Evolutionary conservation across 2,329 filamentous ascomycete genomes (phyloP).

Genomic region (Fusarium sp.): DNA sequence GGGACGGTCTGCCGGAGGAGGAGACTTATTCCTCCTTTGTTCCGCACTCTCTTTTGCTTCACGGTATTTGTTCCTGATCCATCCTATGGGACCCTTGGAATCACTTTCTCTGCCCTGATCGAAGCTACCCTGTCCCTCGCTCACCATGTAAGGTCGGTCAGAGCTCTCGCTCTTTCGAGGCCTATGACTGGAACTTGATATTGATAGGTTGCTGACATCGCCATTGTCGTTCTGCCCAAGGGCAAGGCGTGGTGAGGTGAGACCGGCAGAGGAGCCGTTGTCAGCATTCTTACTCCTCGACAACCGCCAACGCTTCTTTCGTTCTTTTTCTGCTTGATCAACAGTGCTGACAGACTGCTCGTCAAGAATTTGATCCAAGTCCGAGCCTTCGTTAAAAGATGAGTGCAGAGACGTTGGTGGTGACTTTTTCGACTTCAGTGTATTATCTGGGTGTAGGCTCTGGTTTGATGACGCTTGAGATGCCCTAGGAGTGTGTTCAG

Average conservation of each 20-base stretch:
- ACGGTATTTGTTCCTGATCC: conserved; percentile 69
- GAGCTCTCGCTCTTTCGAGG: conserved; percentile 62
- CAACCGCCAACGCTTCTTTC: conserved; percentile 77
- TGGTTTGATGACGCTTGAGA: conserved; percentile 57
- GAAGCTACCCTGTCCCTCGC: conserved; percentile 52
- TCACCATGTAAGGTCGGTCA: conserved; percentile 53
- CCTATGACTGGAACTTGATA: conserved; percentile 68
- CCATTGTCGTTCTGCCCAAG: conserved; percentile 72
- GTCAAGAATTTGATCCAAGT: conserved; percentile 74
- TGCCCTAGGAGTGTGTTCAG: conserved; percentile 58
- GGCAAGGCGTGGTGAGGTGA: conserved; percentile 57
- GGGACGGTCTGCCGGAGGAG: conserved; percentile 56
- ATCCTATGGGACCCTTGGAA: conserved; percentile 62
- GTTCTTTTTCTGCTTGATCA: conserved; percentile 70
- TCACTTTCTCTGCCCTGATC: conserved; percentile 58
- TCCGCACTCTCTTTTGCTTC: conserved; percentile 67
- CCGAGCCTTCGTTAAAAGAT: conserved; percentile 82
- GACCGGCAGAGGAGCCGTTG: conserved; percentile 53
- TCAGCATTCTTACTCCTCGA: conserved; percentile 72
- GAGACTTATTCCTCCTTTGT: conserved; percentile 65
- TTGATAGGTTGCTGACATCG: conserved; percentile 73
- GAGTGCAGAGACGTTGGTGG: conserved; percentile 82
- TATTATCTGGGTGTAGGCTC: conserved; percentile 55
- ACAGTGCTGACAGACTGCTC: conserved; percentile 56
- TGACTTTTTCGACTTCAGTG: conserved; percentile 74